phyloP scores from a whole-genome alignment of 1,139 yeast genomes.

The Candida pseudoviswanathii region DNA sequence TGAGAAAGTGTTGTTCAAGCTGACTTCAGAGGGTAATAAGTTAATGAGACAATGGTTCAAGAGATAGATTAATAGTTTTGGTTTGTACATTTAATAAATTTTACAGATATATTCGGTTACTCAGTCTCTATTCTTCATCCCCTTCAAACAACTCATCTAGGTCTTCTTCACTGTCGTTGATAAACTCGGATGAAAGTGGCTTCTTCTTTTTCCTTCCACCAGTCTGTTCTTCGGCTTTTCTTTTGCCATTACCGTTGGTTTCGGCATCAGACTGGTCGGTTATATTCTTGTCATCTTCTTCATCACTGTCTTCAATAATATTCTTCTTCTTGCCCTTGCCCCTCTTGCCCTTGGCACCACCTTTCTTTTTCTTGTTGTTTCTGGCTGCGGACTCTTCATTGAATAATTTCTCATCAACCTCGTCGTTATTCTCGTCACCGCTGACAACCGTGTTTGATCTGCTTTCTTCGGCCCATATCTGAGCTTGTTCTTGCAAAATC shows the following conservation, averaged over 20 bases:
- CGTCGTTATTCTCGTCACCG: constrained; percentile 31
- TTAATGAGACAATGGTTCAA: constrained; percentile 64
- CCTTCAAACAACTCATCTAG: constrained; percentile 26
- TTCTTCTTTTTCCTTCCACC: constrained; percentile 26
- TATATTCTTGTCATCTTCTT: constrained; percentile 23
- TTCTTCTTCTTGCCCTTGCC: constrained; percentile 19
- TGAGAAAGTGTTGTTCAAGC: constrained; percentile 62
- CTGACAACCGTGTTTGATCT: constrained; percentile 35
- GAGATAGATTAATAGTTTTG: constrained; percentile 15
- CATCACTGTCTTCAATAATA: constrained; percentile 31
- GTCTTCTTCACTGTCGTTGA: constrained; percentile 58
- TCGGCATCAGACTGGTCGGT: constrained; percentile 14
- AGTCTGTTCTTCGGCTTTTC: constrained; percentile 23
- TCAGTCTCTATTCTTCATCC: constrained; percentile 11
- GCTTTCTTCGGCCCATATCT: constrained; percentile 73
- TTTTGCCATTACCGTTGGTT: constrained; percentile 18
- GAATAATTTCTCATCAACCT: constrained; percentile 31
- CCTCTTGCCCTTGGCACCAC: constrained; percentile 14
- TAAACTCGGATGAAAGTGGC: constrained; percentile 49
- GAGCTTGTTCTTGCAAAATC: constrained; percentile 77
- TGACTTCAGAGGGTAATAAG: constrained; percentile 62
- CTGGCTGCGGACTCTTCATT: constrained; percentile 29
- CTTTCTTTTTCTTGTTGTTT: constrained; percentile 21
- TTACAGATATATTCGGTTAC: background rate
- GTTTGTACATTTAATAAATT: constrained; percentile 4